Percentiles rank a stretch among this genome's conserved stretches.
phyloP scores from a whole-genome alignment of 2,329 filamentous ascomycete genomes.

The Ramularia endophylla region DNA sequence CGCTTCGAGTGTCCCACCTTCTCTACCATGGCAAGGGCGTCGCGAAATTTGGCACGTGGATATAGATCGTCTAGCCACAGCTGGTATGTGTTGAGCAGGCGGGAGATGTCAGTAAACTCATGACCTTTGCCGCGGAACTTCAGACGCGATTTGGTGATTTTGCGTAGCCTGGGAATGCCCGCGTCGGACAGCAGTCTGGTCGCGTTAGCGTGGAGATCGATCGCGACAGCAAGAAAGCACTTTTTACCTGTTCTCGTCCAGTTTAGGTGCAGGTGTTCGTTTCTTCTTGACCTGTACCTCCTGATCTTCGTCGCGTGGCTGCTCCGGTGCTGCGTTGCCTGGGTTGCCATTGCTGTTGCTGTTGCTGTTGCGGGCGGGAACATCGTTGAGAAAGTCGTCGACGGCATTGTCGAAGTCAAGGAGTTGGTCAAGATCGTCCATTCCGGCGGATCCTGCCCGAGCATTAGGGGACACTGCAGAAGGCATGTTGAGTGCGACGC shows the following conservation, averaged over 20 bases:
- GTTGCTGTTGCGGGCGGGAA: constrained; percentile 36
- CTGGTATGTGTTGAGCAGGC: constrained; percentile 85
- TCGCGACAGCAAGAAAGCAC: not conserved
- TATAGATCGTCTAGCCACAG: constrained; percentile 96
- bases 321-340: constrained; percentile 34
- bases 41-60: constrained; percentile 87
- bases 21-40: constrained; percentile 85
- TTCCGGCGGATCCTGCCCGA: constrained; percentile 12
- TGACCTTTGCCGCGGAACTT: constrained; percentile 91
- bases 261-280: constrained; percentile 70
- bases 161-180: constrained; percentile 77
- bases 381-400: constrained; percentile 44
- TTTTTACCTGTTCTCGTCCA: constrained; percentile 69
- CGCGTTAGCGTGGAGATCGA: constrained; percentile 3
- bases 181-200: constrained; percentile 69
- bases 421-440: constrained; percentile 58
- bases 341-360: constrained; percentile 33
- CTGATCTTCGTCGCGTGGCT: constrained; percentile 66
- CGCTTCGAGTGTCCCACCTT: constrained; percentile 82
- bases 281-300: constrained; percentile 78
- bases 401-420: constrained; percentile 68
- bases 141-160: constrained; percentile 61
- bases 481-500: constrained; percentile 22
- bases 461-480: constrained; percentile 22
- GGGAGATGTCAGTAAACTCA: constrained; percentile 83